Base-by-base conservation (phyloP, 2,329 filamentous ascomycete species). In the Trichothecium sympodiale region DNA sequence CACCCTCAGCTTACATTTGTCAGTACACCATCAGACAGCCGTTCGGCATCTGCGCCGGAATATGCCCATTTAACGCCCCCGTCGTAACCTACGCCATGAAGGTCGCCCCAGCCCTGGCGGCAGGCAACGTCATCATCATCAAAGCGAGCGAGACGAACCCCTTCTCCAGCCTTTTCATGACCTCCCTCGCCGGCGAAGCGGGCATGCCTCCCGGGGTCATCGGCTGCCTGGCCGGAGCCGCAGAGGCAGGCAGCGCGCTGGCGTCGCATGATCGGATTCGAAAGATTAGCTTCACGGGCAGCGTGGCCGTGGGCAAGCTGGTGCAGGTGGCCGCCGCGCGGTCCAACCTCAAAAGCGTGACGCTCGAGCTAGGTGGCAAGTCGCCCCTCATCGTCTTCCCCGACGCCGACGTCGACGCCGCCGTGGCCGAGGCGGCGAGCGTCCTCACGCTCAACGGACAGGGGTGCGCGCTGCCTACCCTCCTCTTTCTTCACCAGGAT, bases 401-500 rank as follows among this genome's bases (percentile, higher is more conserved):
- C 1, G 71, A 77, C 42, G 70, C 74, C 13, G 69, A 77, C 43
- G 56, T 74, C 28, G 44, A 41, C 14, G 54, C 60, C 31, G 64
- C 62, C 10, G 59, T 58, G 8, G 20, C 14, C 26, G 74, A 75
- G 48, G 87, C 87, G 14, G 86, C 85, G 23, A 80, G 94, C 49
- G 82, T 83, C 23, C 85, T 85, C 43, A 88, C 94, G 81, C 85
- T 93, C 68, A 83, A 83, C 0, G 86, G 86, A 23, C 86, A 94
- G 58, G 86, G 94, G 34, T 94, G 87, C 69, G 94, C 87, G 34
- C 93, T 93, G 54, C 87, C 86, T 33, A 93, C 86, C 1, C 71
- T 87, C 9, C 85, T 94, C 18, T 93, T 93, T 54, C n/a, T 37
- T 5, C 35, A 37, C 15, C 29, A 33, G n/a, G 28, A 17, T 17